Base-by-base conservation (phyloP, 352 stramenopile genomes). In the Halophytophthora polymorphica region DNA sequence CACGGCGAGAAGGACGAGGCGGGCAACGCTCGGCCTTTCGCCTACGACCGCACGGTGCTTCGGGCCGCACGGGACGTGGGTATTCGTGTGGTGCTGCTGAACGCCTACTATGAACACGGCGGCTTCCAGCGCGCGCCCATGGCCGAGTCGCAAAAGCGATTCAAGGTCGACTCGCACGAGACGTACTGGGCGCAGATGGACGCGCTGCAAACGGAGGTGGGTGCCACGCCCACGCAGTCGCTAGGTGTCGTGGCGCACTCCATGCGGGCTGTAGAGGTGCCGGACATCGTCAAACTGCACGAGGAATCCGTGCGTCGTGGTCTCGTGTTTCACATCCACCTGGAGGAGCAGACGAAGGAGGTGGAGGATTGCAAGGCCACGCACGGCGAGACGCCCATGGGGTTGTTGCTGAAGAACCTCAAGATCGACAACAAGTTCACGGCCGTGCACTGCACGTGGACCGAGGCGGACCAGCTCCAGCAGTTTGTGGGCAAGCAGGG, bases 141-240 rank as follows among this genome's bases (percentile, higher is more conserved):
- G 75, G 71, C 71, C 14, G 62, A 81, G 18, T 51, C 80, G 14
- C 80, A 90, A 50, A 70, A 80, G 62, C 73, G 77, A 35, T 90
- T 90, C 67, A 83, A 88, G 57, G 79, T 79, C 15, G 61, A 78
- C 39, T 84, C 73, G 38, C 54, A 83, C 14, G 69, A 81, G 7
- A 63, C 77, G 31, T 88, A 90, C 61, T 90, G 80, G 77, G 46
- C 49, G 11, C 71, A 88, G 49, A 88, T 90, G 80, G 77, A 88
- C 22, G 56, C 50, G 19, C 56, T 90, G 35, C 50, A 63, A 38
- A 50, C 11, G 13, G 56, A 53, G 49, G 31, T 70, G 17, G 33
- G 42, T 14, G 67, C 73, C 31, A 51, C 52, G 1, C 36, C 55
- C 8, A 86, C 73, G 3, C 77, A 87, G 53, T 74, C 77, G 45